Conservation (phyloP, 352 stramenopile genomes). For the Thalassiosira oceanica region DNA sequence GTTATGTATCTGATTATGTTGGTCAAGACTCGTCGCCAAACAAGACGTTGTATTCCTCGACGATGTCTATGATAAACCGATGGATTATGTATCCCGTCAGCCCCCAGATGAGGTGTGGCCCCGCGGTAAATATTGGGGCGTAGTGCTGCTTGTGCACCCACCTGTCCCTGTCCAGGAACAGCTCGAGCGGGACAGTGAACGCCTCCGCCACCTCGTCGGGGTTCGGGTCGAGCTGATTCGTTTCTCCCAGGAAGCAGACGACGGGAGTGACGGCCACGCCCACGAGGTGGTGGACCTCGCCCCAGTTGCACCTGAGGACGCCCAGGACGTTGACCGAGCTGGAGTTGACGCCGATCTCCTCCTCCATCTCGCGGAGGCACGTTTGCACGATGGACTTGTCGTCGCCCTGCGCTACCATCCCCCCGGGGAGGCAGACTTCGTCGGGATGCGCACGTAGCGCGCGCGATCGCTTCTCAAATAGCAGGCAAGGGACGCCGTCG, state of each 20-base stretch:
- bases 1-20: too few relatives aligned
- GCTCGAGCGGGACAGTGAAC: slow-evolving; percentile 91
- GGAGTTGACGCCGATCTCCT: slow-evolving; percentile 90
- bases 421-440: slow-evolving; percentile 96
- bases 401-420: slow-evolving; percentile 89
- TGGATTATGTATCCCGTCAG: slow-evolving; percentile 95
- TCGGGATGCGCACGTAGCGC: slow-evolving; percentile 70
- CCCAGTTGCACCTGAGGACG: slow-evolving; percentile 94
- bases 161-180: slow-evolving; percentile 84
- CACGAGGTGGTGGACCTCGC: slow-evolving; percentile 88
- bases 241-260: slow-evolving; percentile 93
- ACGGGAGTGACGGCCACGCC: slow-evolving; percentile 97
- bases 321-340: slow-evolving; percentile 86
- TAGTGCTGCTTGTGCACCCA: slow-evolving; percentile 79
- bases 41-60: slow-evolving; percentile 54
- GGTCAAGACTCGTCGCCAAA: slow-evolving; percentile 27
- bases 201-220: slow-evolving; percentile 92
- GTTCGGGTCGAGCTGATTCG: slow-evolving; percentile 91
- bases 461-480: slow-evolving; percentile 88
- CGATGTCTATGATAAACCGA: slow-evolving; percentile 83
- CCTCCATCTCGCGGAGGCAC: slow-evolving; percentile 96
- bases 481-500: slow-evolving; percentile 89
- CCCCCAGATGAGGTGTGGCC: slow-evolving; percentile 94
- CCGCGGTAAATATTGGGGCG: slow-evolving; percentile 89
- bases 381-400: slow-evolving; percentile 94